phyloP scores from a whole-genome alignment of 352 stramenopile species.

The Pseudoperonospora humuli region DNA sequence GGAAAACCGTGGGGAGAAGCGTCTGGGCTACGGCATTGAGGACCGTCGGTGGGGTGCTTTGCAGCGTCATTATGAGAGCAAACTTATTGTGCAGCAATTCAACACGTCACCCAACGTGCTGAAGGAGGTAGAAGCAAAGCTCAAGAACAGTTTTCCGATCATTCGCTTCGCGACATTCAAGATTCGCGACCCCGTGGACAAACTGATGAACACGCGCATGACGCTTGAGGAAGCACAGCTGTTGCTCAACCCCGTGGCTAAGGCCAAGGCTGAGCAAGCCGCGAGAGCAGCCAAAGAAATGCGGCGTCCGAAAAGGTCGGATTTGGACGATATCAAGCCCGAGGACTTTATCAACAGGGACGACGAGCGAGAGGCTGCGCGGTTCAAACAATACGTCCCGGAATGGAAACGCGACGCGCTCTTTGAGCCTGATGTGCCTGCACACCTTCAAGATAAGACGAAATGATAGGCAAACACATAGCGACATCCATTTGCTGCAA shows the following conservation, averaged over 20 bases:
- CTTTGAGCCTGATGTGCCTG: slow-evolving; percentile 55
- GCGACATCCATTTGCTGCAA: not conserved
- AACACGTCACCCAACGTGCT: slow-evolving; percentile 66
- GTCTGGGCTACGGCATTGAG: slow-evolving; percentile 74
- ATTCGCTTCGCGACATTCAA: slow-evolving; percentile 86
- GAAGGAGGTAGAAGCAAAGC: slow-evolving; percentile 65
- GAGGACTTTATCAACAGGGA: slow-evolving; percentile 51
- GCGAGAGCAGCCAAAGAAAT: slow-evolving; percentile 31
- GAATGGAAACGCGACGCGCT: slow-evolving; percentile 80
- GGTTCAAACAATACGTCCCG: slow-evolving; percentile 73
- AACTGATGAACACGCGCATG: slow-evolving; percentile 77
- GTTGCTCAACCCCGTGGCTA: slow-evolving; percentile 39
- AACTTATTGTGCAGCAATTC: slow-evolving; percentile 83
- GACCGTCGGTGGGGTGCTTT: slow-evolving; percentile 81
- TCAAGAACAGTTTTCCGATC: slow-evolving; percentile 81
- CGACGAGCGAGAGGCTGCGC: slow-evolving; percentile 54
- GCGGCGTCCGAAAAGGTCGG: slow-evolving; percentile 11
- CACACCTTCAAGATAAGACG: slow-evolving; percentile 48
- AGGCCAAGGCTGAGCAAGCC: slow-evolving; percentile 26
- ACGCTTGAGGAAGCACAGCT: slow-evolving; percentile 52
- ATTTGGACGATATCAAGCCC: slow-evolving; percentile 28
- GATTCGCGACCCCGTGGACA: slow-evolving; percentile 70
- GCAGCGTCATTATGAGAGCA: slow-evolving; percentile 79
- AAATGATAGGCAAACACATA: slow-evolving; percentile 2
- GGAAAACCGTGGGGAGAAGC: slow-evolving; percentile 78